Evolutionary conservation across 2,329 filamentous ascomycete genomes (phyloP).

Genomic region (Aspergillus proliferans): DNA sequence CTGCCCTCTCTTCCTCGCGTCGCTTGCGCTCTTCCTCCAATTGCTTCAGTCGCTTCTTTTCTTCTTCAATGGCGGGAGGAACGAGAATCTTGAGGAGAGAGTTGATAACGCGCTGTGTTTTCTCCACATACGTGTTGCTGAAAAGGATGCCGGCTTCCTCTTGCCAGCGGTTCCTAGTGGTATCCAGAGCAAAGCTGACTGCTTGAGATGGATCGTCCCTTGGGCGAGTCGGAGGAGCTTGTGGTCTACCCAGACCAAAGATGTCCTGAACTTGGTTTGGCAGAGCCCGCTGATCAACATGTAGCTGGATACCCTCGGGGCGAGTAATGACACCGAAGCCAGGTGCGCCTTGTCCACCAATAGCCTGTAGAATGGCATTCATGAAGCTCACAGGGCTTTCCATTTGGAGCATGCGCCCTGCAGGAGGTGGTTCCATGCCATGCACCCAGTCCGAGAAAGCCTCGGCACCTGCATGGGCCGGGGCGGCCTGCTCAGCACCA

Average conservation of each 20-base stretch:
- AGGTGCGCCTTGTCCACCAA: constrained; percentile 39
- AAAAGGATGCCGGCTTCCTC: constrained; percentile 88
- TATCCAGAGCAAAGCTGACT: constrained; percentile 64
- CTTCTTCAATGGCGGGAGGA: constrained; percentile 75
- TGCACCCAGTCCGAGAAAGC: constrained; percentile 49
- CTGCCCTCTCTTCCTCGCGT: constrained; percentile 55
- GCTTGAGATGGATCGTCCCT: constrained; percentile 57
- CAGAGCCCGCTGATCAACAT: constrained; percentile 47
- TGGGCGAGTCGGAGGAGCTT: constrained; percentile 26
- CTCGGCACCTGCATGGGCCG: constrained; percentile 31
- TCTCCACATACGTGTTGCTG: constrained; percentile 61
- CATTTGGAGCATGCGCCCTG: constrained; percentile 39
- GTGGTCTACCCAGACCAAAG: constrained; percentile 30
- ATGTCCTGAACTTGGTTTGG: constrained; percentile 50
- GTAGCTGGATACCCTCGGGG: constrained; percentile 50
- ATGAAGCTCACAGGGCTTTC: constrained; percentile 52
- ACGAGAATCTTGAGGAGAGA: constrained; percentile 67
- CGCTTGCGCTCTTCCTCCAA: constrained; percentile 51
- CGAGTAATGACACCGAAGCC: constrained; percentile 39
- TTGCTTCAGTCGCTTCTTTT: constrained; percentile 62
- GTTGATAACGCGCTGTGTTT: constrained; percentile 60
- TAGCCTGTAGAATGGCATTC: constrained; percentile 53
- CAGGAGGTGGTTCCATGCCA: constrained; percentile 43
- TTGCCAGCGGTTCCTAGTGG: constrained; percentile 73
- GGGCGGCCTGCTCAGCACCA: constrained; percentile 23